Base-by-base conservation (phyloP, 2,329 filamentous ascomycete genomes). In the Blastomyces silverae region DNA sequence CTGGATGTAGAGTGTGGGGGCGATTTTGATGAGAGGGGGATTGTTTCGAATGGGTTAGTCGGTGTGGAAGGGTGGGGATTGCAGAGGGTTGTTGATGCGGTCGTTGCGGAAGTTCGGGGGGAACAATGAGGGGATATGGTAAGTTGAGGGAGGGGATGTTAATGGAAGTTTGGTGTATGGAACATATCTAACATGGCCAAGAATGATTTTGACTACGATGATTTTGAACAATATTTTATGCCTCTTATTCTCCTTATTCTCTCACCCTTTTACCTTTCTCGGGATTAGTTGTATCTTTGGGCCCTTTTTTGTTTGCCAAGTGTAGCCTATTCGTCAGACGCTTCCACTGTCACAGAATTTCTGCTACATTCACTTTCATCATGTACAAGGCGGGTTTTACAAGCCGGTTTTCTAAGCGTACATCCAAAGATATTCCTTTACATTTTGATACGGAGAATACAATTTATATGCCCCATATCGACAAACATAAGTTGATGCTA, bases 21-120 rank as follows among this genome's bases (percentile, higher is more conserved):
- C 31, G 44, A 68, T 55, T 68, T 67, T 59, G 67, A 67, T 46
- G 37, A 60, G 57, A 58, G 46, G 48, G 66, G 66, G 28, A 64
- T 55, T 44, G 53, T 66, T 22, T 65, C 64, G 22, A 67, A 66
- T 44, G 64, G 31, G 56, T 42, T 68, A 39, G 55, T 68, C 7
- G 37, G 28, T 56, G 42, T 63, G 11, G 37, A 46, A 39, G 53
- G n/a, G 39, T 20, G 44, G 22, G 50, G n/a, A 6, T 34, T 63
- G 53, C 31, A 63, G 62, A 25, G n/a, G 39, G 15, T 63, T 58
- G 52, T 63, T 28, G 37, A 63, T 28, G 53, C n/a, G 25, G 52
- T 42, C 25, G 62, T 63, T 57, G 17, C 37, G 28, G 59, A 61
- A 28, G 13, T 17, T 5, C 13, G 39, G 28, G 25, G 25, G 17